These are phyloP conservation scores for Silene conica DNA, from an alignment of 148 eudicot genomes.

Conservation along the genomic window DNA sequence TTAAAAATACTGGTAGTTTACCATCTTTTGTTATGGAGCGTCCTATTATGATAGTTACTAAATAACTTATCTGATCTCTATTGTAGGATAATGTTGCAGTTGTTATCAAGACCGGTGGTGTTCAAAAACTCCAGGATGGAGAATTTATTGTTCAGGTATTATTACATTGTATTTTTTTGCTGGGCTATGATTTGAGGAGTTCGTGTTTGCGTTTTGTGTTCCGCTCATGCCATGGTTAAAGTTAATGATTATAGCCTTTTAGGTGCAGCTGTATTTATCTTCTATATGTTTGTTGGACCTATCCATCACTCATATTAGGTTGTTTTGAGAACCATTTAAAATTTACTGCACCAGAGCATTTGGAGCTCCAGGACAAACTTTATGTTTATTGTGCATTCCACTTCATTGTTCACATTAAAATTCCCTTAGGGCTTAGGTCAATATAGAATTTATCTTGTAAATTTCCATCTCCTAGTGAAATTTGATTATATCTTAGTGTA, in stretches of 20 bases:
- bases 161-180: not conserved
- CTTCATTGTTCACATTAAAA: not conserved
- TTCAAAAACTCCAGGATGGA: conserved; percentile 85
- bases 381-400: no score
- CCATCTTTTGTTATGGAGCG: not conserved
- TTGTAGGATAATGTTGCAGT: conserved; percentile 83
- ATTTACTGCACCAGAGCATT: not conserved
- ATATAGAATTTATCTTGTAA: not conserved
- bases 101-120: conserved; percentile 67
- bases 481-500: not conserved
- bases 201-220: not conserved
- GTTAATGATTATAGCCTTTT: not conserved
- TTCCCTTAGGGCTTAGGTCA: not conserved
- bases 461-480: not conserved
- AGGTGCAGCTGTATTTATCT: not conserved
- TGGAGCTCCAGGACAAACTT: not conserved
- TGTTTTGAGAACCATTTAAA: not conserved
- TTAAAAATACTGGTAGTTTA: not conserved
- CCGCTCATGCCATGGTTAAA: not conserved
- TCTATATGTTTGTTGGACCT: not conserved
- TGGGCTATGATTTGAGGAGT: not conserved
- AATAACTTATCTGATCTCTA: conserved; percentile 6
- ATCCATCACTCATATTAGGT: not conserved
- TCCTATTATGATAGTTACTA: not conserved
- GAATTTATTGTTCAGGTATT: conserved; percentile 79